Evolutionary conservation across 345 rosid species (phyloP).

Genomic region (Boechera stricta): DNA sequence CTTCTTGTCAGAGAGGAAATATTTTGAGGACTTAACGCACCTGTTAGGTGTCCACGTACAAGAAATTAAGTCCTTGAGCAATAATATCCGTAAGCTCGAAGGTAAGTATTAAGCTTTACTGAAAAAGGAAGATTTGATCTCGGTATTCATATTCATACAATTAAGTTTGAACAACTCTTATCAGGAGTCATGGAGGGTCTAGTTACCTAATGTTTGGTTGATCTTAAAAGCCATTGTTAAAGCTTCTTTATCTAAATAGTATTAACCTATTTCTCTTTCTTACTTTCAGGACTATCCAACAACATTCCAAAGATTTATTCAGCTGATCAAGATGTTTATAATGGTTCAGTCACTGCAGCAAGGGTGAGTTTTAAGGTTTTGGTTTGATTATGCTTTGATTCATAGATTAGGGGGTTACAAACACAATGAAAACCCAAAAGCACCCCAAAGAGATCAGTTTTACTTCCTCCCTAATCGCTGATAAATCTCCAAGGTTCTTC

Average conservation of each 20-base stretch:
- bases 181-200: not conserved
- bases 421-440: not conserved
- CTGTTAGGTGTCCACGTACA: constrained; percentile 75
- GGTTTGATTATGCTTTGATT: constrained; percentile 25
- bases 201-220: constrained; percentile 14
- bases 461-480: not conserved
- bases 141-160: not conserved
- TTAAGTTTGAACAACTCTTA: constrained; percentile 17
- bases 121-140: not conserved
- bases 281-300: constrained; percentile 57
- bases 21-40: constrained; percentile 64
- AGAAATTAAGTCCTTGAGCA: constrained; percentile 87
- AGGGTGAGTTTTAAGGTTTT: constrained; percentile 58
- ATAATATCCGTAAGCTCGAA: constrained; percentile 67
- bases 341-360: constrained; percentile 44
- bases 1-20: constrained; percentile 63
- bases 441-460: not conserved
- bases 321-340: constrained; percentile 59
- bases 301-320: constrained; percentile 45
- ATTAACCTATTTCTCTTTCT: not conserved
- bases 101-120: constrained; percentile 47
- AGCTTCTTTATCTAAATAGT: constrained; percentile 14
- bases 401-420: constrained; percentile 1
- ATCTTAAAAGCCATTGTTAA: not conserved
- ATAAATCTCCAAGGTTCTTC: not conserved